Evolutionary conservation across 2,329 filamentous ascomycete species (phyloP).

Genomic region (Sordariomycetes sp.): DNA sequence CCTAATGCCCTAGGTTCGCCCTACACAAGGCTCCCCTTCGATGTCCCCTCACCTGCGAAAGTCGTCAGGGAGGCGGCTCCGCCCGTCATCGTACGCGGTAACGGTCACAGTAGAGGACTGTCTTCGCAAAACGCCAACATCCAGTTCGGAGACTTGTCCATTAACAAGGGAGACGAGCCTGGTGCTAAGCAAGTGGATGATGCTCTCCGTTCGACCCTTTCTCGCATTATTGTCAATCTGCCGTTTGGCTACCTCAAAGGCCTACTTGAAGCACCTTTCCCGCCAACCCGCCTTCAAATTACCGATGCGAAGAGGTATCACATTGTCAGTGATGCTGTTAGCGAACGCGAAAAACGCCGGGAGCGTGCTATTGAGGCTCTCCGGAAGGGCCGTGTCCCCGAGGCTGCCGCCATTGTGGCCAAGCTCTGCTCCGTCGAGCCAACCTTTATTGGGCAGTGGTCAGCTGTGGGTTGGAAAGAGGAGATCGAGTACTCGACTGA

Average conservation of each 20-base stretch:
- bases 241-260: constrained; percentile 59
- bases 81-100: constrained; percentile 23
- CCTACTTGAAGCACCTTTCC: constrained; percentile 52
- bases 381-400: constrained; percentile 22
- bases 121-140: constrained; percentile 32
- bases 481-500: constrained; percentile 5
- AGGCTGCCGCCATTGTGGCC: constrained; percentile 22
- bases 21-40: constrained; percentile 29
- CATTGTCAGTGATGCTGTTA: constrained; percentile 39
- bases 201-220: constrained; percentile 42
- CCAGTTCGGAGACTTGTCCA: constrained; percentile 59
- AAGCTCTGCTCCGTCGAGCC: constrained; percentile 27
- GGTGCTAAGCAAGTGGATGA: constrained; percentile 13
- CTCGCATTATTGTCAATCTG: constrained; percentile 59
- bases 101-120: constrained; percentile 23
- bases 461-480: constrained; percentile 31
- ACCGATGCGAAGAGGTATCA: constrained; percentile 36
- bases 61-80: constrained; percentile 7
- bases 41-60: constrained; percentile 8
- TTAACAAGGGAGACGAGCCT: constrained; percentile 16
- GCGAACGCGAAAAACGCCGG: constrained; percentile 49
- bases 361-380: constrained; percentile 33
- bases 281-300: too few species aligned
- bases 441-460: constrained; percentile 15
- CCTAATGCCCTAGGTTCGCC: neutral